Conservation (phyloP, 768 basidiomycete species). For the Lentinula raphanica region DNA sequence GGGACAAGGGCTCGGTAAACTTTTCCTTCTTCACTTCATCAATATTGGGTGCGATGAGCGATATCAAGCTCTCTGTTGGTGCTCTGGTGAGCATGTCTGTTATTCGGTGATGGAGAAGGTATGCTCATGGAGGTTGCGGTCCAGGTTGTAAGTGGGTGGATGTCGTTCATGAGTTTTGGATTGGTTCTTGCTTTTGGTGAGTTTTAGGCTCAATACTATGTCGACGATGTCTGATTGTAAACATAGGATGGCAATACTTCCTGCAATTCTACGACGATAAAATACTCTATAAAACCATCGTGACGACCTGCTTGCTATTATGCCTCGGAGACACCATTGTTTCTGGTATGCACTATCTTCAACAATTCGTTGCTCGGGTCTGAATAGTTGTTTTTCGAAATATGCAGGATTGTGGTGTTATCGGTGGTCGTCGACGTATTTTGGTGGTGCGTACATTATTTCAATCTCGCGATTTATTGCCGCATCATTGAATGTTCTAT, state of each 20-base stretch:
- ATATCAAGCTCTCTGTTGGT: background rate
- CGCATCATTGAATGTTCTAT: background rate
- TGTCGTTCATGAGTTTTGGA: conserved; percentile 2
- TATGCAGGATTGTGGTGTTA: background rate
- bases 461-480: background rate
- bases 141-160: background rate
- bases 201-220: background rate
- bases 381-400: background rate
- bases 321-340: background rate
- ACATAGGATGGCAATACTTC: conserved; percentile 1
- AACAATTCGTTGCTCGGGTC: background rate
- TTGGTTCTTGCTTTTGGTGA: background rate
- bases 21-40: background rate
- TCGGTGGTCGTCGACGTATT: background rate
- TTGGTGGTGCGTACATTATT: background rate
- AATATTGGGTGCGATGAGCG: background rate
- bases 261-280: background rate
- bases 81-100: background rate
- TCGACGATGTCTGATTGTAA: background rate
- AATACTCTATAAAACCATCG: background rate
- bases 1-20: background rate
- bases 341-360: background rate
- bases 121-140: background rate
- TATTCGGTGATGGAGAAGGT: background rate
- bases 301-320: background rate